Conservation (phyloP, 257 asterid species). For the Ligustrum vulgare region DNA sequence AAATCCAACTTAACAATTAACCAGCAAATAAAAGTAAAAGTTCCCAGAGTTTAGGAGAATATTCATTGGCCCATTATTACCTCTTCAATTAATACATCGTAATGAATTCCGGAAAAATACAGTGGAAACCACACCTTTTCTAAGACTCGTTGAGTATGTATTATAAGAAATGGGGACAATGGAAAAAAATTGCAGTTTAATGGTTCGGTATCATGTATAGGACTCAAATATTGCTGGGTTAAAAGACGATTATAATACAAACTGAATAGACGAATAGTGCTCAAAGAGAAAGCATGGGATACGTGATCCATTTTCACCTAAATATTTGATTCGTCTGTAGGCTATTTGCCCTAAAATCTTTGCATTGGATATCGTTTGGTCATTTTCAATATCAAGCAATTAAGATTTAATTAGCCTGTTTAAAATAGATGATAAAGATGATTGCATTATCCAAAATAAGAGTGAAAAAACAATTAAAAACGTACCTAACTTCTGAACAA, state of each 20-base stretch:
- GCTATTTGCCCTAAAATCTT: neutral
- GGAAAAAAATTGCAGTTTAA: neutral
- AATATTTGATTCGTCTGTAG: neutral
- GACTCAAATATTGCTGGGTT: neutral
- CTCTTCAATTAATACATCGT: slow-evolving; percentile 1
- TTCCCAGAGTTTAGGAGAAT: neutral
- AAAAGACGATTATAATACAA: slow-evolving; percentile 12
- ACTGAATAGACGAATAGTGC: slow-evolving; percentile 7
- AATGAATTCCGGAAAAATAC: neutral
- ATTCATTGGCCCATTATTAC: neutral
- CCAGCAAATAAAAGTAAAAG: neutral
- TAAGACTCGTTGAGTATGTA: neutral
- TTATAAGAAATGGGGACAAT: neutral
- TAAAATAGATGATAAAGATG: slow-evolving; percentile 14
- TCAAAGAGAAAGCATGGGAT: neutral
- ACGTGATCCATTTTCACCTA: neutral
- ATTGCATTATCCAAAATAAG: neutral
- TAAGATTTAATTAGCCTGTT: neutral
- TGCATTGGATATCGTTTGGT: neutral
- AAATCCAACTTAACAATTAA: neutral
- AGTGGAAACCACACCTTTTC: neutral
- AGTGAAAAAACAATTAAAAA: neutral
- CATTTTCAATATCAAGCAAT: neutral
- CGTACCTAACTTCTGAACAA: slow-evolving; percentile 27
- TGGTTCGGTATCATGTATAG: neutral